Base-by-base conservation (phyloP, 2,329 filamentous ascomycete species). In the Cladophialophora exuberans region DNA sequence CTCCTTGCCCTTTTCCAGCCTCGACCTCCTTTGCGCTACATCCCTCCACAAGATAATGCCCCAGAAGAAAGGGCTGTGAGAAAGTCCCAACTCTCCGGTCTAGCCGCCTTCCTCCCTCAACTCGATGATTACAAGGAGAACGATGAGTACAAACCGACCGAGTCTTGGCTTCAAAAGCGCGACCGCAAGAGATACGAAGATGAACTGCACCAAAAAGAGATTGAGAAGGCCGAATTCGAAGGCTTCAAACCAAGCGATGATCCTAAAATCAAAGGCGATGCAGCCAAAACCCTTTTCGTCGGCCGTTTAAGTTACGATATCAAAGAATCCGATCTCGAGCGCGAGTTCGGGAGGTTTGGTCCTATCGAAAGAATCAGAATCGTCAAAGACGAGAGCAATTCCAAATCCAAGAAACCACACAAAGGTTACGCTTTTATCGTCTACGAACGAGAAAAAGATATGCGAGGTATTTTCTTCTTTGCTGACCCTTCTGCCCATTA, bases 401-500 rank as follows among this genome's bases (percentile, higher is more conserved):
- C 83, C 67, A 90, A 92, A 75, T 86, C 89, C 70, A 87, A 87
- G 69, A 91, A 91, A 76, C 77, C 86, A 46, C 89, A 95, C 69
- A 83, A 87, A 67, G 94, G 94, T 59, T 99, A 99, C 73, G 94
- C 90, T 59, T 99, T 99, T 70, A 88, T 99, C 65, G 90, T 97
- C 51, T 99, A 93, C 70, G 93, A 97, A 75, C 87, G 90, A 72
- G 94, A 97, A 76, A 92, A 93, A 75, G 94, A 97, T 72, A 97
- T 97, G 92, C 95, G 95, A 90, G 91, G 92, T 97, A 95, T 84
- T 77, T 74, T 73, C 71, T 69, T 73, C 52, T 41, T 9, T 17
- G 51, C 38, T 41, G 25, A 71, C 68, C 62, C 64, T 70, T 63
- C 64, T 59, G 54, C 52, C 59, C 43, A 15, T 64, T 56, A 60